Conservation (phyloP, 106 monocot species). For the Dendrobium catenatum region DNA sequence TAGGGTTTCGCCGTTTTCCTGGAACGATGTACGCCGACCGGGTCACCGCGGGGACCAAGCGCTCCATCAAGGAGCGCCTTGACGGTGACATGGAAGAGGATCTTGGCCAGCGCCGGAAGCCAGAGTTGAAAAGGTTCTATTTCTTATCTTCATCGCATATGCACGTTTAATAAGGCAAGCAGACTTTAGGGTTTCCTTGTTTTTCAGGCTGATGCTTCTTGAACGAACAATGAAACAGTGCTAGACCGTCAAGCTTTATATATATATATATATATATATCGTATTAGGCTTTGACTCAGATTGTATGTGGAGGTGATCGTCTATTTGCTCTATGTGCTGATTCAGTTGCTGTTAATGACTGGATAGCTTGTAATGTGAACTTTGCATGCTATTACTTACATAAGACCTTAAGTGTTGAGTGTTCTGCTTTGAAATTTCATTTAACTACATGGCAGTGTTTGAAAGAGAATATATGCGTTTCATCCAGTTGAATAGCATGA, state of each 20-base stretch:
- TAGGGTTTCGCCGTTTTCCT: slow-evolving; percentile 4
- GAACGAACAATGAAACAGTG: background rate
- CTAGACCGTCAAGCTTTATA: background rate
- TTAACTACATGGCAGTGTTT: too few species aligned
- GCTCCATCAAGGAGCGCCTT: slow-evolving; percentile 26
- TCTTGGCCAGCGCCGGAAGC: slow-evolving; percentile 1
- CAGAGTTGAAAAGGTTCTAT: slow-evolving; percentile 1
- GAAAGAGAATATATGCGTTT: background rate
- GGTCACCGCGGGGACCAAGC: slow-evolving; percentile 15
- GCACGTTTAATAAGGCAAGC: background rate
- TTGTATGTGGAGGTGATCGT: background rate
- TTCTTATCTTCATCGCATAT: background rate
- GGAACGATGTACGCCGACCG: slow-evolving; percentile 24
- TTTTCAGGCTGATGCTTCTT: background rate
- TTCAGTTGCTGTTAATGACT: background rate
- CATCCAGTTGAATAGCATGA: background rate
- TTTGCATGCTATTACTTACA: background rate
- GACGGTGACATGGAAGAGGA: slow-evolving; percentile 13
- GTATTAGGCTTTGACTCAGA: background rate
- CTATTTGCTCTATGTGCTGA: background rate
- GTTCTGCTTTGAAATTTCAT: background rate
- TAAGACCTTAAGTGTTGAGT: too few species aligned
- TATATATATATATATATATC: background rate
- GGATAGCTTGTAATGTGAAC: background rate
- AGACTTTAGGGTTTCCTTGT: background rate